Evolutionary conservation across 1,284 basidiomycete genomes (phyloP).

Genomic region (Austropuccinia psidii): DNA sequence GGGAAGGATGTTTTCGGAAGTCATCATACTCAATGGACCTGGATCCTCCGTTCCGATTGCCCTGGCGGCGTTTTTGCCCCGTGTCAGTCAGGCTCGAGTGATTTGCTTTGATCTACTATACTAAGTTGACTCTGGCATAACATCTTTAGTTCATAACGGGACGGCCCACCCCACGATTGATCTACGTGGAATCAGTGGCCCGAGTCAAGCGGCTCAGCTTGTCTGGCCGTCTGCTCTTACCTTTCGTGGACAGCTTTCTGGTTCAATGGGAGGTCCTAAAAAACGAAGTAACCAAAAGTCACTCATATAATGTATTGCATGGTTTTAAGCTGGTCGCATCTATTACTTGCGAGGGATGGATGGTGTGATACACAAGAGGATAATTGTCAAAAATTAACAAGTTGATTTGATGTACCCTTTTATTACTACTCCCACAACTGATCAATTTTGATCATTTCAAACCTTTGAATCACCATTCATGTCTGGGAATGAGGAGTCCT

Average conservation of each 20-base stretch:
- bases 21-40: constrained; percentile 86
- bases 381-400: too few species aligned
- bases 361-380: background rate
- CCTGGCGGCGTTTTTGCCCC: constrained; percentile 62
- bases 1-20: too few species aligned
- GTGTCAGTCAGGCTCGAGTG: constrained; percentile 54
- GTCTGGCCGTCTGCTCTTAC: constrained; percentile 70
- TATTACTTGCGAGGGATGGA: constrained; percentile 27
- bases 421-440: too few species aligned
- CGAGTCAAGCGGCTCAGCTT: constrained; percentile 73
- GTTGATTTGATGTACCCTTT: too few species aligned
- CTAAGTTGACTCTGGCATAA: too few species aligned
- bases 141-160: constrained; percentile 57
- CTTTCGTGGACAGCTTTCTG: constrained; percentile 69
- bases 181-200: constrained; percentile 94
- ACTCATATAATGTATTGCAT: constrained; percentile 1
- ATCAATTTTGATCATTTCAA: too few species aligned
- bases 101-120: background rate
- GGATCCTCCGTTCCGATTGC: constrained; percentile 84
- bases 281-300: background rate
- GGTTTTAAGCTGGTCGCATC: background rate
- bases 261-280: constrained; percentile 42
- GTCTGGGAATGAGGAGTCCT: too few species aligned
- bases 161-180: constrained; percentile 61
- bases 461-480: too few species aligned